phyloP scores from a whole-genome alignment of 2,329 filamentous ascomycete species.

The Westerdykella ornata region DNA sequence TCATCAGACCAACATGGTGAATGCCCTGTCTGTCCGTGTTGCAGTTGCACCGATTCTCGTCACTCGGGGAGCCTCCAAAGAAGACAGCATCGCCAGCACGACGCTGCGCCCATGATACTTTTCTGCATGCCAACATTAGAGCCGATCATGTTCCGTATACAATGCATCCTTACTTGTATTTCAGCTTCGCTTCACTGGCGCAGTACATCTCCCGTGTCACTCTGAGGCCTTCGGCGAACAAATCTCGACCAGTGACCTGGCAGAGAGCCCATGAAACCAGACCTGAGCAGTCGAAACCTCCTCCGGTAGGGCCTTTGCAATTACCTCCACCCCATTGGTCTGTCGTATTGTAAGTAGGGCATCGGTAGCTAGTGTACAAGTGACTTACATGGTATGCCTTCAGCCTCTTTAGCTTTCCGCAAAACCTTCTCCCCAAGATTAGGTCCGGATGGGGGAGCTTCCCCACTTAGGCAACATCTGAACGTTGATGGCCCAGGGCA shows the following conservation, averaged over 20 bases:
- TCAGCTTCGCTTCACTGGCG: conserved; percentile 14
- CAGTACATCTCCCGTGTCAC: conserved; percentile 21
- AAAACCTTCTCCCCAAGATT: conserved; percentile 16
- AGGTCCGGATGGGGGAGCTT: background rate
- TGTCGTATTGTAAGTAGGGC: conserved; percentile 3
- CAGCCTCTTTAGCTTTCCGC: conserved; percentile 14
- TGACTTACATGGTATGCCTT: conserved; percentile 13
- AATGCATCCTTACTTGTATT: conserved; percentile 13
- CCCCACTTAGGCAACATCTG: conserved; percentile 12
- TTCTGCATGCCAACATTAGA: conserved; percentile 9
- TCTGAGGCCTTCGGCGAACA: conserved; percentile 18
- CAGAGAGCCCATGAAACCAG: conserved; percentile 20
- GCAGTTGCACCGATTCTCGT: conserved; percentile 11
- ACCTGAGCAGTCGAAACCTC: conserved; percentile 20
- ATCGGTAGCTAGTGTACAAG: background rate
- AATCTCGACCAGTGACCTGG: conserved; percentile 17
- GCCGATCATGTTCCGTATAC: no score
- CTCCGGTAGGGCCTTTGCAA: conserved; percentile 17
- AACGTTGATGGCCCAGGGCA: conserved; percentile 15
- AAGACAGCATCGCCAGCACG: conserved; percentile 19
- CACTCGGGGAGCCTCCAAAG: conserved; percentile 11
- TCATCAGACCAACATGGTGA: conserved; percentile 21
- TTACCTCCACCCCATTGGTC: conserved; percentile 19
- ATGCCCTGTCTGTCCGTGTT: conserved; percentile 13
- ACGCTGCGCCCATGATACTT: conserved; percentile 15